Evolutionary conservation across 108 stramenopile genomes (phyloP).

Genomic region (Nitzschia putrida): DNA sequence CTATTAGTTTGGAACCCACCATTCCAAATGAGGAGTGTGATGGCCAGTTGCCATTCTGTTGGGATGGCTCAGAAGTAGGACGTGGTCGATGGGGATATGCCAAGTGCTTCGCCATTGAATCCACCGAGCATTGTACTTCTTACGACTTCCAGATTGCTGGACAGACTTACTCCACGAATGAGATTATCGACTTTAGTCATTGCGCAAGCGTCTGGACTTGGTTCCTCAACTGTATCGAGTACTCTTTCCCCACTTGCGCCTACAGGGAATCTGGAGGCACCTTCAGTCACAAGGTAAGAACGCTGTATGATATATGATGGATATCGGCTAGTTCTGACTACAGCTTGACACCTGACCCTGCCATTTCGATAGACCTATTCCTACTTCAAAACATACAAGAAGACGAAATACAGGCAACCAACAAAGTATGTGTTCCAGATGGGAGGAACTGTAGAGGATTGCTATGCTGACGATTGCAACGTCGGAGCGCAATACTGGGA

Average conservation of each 20-base stretch:
- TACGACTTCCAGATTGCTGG: slow-evolving; percentile 17
- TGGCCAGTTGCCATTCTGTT: slow-evolving; percentile 6
- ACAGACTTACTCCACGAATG: background rate
- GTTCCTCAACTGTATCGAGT: slow-evolving; percentile 3
- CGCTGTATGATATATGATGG: background rate
- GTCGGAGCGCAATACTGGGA: background rate
- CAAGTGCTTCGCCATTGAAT: background rate
- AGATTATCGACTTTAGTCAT: background rate
- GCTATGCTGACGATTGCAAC: background rate
- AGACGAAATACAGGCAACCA: background rate
- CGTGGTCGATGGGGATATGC: slow-evolving; percentile 7
- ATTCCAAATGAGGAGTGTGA: background rate
- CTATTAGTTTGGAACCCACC: slow-evolving; percentile 12
- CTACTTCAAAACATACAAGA: background rate
- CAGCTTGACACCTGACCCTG: background rate
- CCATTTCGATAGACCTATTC: background rate
- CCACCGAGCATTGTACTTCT: background rate
- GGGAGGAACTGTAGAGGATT: background rate
- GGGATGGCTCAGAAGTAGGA: background rate
- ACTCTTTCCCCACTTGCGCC: slow-evolving; percentile 1
- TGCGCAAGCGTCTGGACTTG: slow-evolving; percentile 9
- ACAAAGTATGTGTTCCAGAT: background rate
- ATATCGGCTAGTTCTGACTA: background rate
- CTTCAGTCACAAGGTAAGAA: background rate
- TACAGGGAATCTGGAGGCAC: background rate